Conservation (phyloP, 169 alveolate species). For the Babesia bovis region DNA sequence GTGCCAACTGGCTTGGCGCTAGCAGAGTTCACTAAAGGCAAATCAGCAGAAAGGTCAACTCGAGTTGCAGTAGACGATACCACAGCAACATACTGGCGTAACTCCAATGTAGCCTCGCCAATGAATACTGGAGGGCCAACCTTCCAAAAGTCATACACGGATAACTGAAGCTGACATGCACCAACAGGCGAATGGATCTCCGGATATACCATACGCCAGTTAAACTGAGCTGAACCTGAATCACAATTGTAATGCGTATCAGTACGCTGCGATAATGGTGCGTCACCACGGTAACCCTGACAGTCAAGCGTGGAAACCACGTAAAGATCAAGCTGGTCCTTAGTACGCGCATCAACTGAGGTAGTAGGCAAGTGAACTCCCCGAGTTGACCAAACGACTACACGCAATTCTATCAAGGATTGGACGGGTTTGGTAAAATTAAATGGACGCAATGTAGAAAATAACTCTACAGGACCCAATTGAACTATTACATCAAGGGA, state of each 20-base stretch:
- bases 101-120: constrained; percentile 84
- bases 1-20: constrained; percentile 78
- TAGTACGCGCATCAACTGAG: constrained; percentile 26
- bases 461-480: constrained; percentile 48
- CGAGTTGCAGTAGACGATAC: constrained; percentile 80
- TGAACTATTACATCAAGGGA: constrained; percentile 51
- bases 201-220: constrained; percentile 90
- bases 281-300: constrained; percentile 77
- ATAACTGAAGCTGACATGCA: constrained; percentile 86
- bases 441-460: constrained; percentile 38
- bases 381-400: constrained; percentile 63
- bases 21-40: constrained; percentile 77
- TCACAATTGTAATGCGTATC: constrained; percentile 89
- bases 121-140: constrained; percentile 83
- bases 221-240: constrained; percentile 84
- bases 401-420: constrained; percentile 17
- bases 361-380: constrained; percentile 66
- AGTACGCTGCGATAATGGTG: constrained; percentile 80
- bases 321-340: constrained; percentile 73
- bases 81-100: constrained; percentile 79
- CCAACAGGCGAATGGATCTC: constrained; percentile 82
- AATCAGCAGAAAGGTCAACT: constrained; percentile 82
- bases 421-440: constrained; percentile 28
- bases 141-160: constrained; percentile 84
- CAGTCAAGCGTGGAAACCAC: constrained; percentile 84